Percentiles rank a stretch among this genome's conserved stretches.
Conservation (phyloP, 179 eudicot genomes). For the Silene vulgaris region DNA sequence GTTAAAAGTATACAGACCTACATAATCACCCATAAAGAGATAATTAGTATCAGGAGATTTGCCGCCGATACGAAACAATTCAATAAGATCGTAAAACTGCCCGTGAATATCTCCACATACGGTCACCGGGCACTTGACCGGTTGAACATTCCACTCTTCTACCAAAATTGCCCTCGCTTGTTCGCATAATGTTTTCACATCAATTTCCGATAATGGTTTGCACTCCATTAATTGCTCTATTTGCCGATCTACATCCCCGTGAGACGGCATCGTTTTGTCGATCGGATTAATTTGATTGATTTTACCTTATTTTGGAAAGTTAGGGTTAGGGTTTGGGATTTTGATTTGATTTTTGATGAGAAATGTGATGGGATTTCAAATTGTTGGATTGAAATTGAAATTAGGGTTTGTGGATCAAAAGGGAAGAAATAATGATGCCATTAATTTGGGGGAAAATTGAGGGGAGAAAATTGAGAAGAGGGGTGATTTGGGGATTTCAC, state of each 20-base stretch:
- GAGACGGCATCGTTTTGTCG: constrained; percentile 49
- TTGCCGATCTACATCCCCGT: constrained; percentile 73
- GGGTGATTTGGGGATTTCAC: not conserved
- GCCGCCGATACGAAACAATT: constrained; percentile 78
- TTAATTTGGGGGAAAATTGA: not conserved
- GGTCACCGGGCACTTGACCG: constrained; percentile 85
- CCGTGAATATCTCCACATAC: constrained; percentile 90
- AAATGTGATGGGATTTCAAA: not conserved
- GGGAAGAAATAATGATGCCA: not conserved
- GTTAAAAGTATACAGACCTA: constrained; percentile 54
- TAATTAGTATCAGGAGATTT: constrained; percentile 86
- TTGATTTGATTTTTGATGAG: too few species aligned
- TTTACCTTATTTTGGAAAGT: not conserved
- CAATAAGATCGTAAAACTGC: constrained; percentile 78
- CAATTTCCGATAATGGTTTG: constrained; percentile 62
- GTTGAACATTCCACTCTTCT: constrained; percentile 92
- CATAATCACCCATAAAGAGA: constrained; percentile 94
- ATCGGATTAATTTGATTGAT: not conserved
- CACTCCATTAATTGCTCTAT: constrained; percentile 85
- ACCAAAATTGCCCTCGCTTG: constrained; percentile 80
- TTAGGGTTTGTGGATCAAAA: constrained; percentile 14
- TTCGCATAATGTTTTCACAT: constrained; percentile 72
- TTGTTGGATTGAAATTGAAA: not conserved
- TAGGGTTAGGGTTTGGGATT: constrained; percentile 1
- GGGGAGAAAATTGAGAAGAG: not conserved